phyloP scores from a whole-genome alignment of 2,329 filamentous ascomycete genomes.

The Talaromyces sp. region DNA sequence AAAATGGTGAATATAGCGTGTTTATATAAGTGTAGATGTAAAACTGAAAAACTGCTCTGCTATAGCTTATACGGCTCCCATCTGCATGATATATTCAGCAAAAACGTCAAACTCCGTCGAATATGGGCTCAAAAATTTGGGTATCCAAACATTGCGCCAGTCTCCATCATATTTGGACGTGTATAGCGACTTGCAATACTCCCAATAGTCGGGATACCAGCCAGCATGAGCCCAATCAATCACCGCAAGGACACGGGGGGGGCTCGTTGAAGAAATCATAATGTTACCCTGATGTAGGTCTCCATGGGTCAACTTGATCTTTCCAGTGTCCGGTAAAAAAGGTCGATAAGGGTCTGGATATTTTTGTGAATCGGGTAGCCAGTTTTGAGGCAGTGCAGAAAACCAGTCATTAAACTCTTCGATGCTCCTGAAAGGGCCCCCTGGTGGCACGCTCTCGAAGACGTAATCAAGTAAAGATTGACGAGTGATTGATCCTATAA shows the following conservation, averaged over 20 bases:
- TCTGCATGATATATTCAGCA: not conserved
- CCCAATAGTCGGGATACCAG: slow-evolving; percentile 32
- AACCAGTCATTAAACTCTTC: slow-evolving; percentile 24
- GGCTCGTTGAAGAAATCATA: slow-evolving; percentile 21
- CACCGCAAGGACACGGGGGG: slow-evolving; percentile 19
- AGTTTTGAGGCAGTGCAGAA: slow-evolving; percentile 16
- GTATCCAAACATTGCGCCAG: slow-evolving; percentile 2
- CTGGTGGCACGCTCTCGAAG: slow-evolving; percentile 13
- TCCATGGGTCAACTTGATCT: slow-evolving; percentile 29
- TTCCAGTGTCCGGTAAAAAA: slow-evolving; percentile 21
- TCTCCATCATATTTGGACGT: slow-evolving; percentile 16
- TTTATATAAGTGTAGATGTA: not conserved
- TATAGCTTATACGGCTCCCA: not conserved
- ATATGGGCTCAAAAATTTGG: not conserved
- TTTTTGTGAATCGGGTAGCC: slow-evolving; percentile 10
- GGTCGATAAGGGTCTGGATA: slow-evolving; percentile 16
- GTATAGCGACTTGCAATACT: slow-evolving; percentile 27
- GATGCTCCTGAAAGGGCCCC: slow-evolving; percentile 17
- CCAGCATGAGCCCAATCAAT: slow-evolving; percentile 28
- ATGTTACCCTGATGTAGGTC: slow-evolving; percentile 27
- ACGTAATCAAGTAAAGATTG: slow-evolving; percentile 16
- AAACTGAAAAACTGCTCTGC: not conserved
- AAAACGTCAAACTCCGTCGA: not conserved
- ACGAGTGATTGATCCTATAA: slow-evolving; percentile 12
- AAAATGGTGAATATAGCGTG: too few relatives aligned